Evolutionary conservation across 1,139 yeast genomes (phyloP), one percentile per base, ranked within the genome.

Genomic region (Yamadazyma aaseri): DNA sequence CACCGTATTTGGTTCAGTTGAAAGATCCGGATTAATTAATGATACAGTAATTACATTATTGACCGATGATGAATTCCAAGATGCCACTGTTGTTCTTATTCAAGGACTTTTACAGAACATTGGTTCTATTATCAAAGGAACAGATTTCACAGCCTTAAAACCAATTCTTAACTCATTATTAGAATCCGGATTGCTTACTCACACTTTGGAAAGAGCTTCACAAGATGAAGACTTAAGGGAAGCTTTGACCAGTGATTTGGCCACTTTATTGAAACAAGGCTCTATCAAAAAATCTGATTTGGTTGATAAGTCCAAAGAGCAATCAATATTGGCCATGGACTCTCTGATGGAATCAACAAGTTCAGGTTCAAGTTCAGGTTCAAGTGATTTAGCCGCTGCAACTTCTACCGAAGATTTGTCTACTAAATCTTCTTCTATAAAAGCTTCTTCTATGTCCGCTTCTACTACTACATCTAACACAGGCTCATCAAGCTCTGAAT

Each of bases 1-100:
- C 17, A 63, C 67, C n/a, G 50, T 63, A 18, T 51, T 63, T 33
- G 33, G 51, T 1, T 49, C 66, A 2, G 53, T 61, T 33, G 57
- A 51, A 28, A 45, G 56, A 44, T 59, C 65, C 3, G 60, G 61
- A 6, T 49, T 63, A 31, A 34, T 63, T 29, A 53, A 49, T 29
- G 56, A 50, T 26, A 59, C 65, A 22, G 39, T 63, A 26, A 34
- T 43, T 32, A 42, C 51, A 9, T 53, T 63, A 40, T 50, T 63
- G 25, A 47, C 55, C n/a, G 50, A 58, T 42, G 44, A 53, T 4
- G 36, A 46, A 33, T 63, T 63, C 48, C 63, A 59, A 43, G 46
- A 46, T 21, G 52, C 50, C n/a, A 50, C 58, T 16, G 63, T 52
- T 11, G 38, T 42, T 17, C 43, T 62, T 20, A 42, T 62, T 32